Evolutionary conservation across 2,329 filamentous ascomycete genomes (phyloP), one percentile per base, ranked within the genome.

Genomic region (Alternaria consortialis): DNA sequence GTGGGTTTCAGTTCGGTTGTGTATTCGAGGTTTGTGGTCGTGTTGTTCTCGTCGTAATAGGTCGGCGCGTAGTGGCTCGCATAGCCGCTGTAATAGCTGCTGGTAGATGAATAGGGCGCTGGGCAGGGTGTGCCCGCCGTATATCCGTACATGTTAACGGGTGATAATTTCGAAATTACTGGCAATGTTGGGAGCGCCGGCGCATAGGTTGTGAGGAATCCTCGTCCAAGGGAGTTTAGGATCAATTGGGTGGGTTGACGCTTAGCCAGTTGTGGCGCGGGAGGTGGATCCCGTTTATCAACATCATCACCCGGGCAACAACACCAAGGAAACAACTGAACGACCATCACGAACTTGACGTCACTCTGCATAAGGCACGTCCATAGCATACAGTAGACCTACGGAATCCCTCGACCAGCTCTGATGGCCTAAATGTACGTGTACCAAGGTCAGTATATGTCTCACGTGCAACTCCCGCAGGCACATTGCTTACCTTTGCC

Each of bases 371-470:
- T 15, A 39, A 39, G 7, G 20, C 44, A 17, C n/a, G 34, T 29
- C 34, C 23, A 29, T 52, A 44, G 17, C 11, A 54, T 29, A 43
- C 23, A 8, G 25, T 44, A 12, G 15, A 13, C 17, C 39, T 55
- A 90, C 5, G 90, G 90, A 58, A 93, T 83, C 11, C 82, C 85
- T 57, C 82, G 84, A 0, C 90, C 90, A 60, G 84, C 82, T 66
- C 91, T 77, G 31, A 79, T 82, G 31, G 81, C 81, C 20, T 20
- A 20, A 20, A 20, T 20, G 2, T 20, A 20, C 20, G 20, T 20
- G 20, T 20, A 20, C 20, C 20, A 20, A 20, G 20, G 20, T 20
- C 20, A 20, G 20, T 20, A 20, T 20, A 20, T 20, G 20, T 20
- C 20, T 20, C 20, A 20, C 20, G 20, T 20, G 20, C 20, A 20